Base-by-base conservation (phyloP, 352 stramenopile genomes). In the Phytophthora idaei region DNA sequence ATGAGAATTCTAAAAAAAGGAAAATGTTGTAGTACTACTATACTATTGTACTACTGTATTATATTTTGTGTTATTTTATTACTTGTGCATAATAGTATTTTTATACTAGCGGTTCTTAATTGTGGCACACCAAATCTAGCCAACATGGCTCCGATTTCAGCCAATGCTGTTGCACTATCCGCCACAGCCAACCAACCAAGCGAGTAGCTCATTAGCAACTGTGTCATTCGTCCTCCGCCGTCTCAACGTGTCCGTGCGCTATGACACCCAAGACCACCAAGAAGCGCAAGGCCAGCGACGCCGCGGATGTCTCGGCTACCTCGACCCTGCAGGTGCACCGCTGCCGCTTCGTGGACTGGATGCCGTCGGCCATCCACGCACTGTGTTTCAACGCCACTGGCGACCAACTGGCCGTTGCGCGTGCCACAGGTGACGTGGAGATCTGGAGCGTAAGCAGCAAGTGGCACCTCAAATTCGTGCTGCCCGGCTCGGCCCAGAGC, bases 341-440 rank as follows among this genome's bases (percentile, higher is more conserved):
- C 44, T 95, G 87, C 64, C 87, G 87, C 59, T 95, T 95, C 59
- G 78, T 95, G 55, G 85, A 95, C 61, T 93, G 85, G 79, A 90
- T 93, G 82, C 87, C 87, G 27, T 64, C 87, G 25, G 85, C 85
- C 45, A 78, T 93, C 11, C 77, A 92, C 59, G 74, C 74, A 29
- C 69, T 92, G 57, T 65, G 70, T 45, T 95, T 92, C 57, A 90
- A 85, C 56, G 64, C 73, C 3, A 21, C 55, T 2, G 82, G 83
- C 29, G 73, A 86, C 56, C 74, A 83, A 42, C 55, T 96, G 57
- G 89, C 89, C 11, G 84, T 96, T 17, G 89, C 85, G 41, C 86
- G 87, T 45, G 80, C 80, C 49, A 93, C 84, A 57, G 89, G 89
- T 46, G 85, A 94, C 66, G 79, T 96, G 47, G 89, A 96, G 65